A percentile compares a stretch with the other conserved stretches of the same genome.
These are phyloP conservation scores for Colletotrichum chlorophyti DNA, from an alignment of 2,329 filamentous ascomycete genomes.

Conservation along the genomic window DNA sequence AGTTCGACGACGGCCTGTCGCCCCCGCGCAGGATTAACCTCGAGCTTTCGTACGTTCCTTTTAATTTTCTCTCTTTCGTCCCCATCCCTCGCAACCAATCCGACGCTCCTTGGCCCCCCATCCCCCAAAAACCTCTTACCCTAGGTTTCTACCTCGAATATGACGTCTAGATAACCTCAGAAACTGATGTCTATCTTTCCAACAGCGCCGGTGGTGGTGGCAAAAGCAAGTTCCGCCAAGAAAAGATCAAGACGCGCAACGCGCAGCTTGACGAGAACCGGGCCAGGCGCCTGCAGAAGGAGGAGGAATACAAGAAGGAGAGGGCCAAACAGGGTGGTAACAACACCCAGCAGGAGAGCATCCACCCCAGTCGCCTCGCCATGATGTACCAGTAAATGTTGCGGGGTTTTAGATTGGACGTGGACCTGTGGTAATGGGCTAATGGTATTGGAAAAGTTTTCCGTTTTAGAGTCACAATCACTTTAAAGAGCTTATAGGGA, in stretches of 20 bases:
- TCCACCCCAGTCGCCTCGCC: constrained; percentile 60
- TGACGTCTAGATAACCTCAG: too few species aligned
- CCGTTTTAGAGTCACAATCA: too few species aligned
- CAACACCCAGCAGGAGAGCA: constrained; percentile 40
- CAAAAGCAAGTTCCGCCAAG: constrained; percentile 73
- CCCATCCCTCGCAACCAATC: not conserved
- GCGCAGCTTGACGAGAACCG: constrained; percentile 77
- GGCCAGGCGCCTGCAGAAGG: constrained; percentile 53
- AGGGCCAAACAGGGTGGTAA: constrained; percentile 36
- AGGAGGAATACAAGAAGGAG: constrained; percentile 45
- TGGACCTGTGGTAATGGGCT: not conserved
- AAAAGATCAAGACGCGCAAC: constrained; percentile 88
- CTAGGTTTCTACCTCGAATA: not conserved
- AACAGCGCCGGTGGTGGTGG: constrained; percentile 82
- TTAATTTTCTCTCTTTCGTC: not conserved
- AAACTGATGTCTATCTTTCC: not conserved
- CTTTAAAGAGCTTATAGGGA: too few species aligned
- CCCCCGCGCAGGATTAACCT: constrained; percentile 83
- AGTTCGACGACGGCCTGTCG: constrained; percentile 66
- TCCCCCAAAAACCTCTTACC: not conserved
- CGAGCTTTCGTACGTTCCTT: constrained; percentile 76
- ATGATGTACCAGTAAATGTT: constrained; percentile 30
- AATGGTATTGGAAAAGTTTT: too few species aligned
- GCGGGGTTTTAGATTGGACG: not conserved
- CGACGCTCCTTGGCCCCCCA: not conserved